Base-by-base conservation (phyloP, 2,329 filamentous ascomycete species). In the Lasiodiplodia gonubiensis region DNA sequence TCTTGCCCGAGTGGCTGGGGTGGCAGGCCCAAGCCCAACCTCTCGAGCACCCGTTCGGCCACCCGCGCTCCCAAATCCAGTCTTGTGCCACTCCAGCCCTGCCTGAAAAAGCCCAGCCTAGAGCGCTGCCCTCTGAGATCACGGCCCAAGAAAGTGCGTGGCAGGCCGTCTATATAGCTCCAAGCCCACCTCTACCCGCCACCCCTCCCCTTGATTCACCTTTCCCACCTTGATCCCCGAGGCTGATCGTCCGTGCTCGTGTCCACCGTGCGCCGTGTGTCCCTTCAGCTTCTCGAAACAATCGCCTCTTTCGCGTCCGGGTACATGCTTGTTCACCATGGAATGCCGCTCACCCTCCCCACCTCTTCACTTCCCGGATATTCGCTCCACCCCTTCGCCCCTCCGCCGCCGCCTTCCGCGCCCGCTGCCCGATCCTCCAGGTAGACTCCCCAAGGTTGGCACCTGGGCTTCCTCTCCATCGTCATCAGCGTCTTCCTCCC, bases 131-230 rank as follows among this genome's bases (percentile, higher is more conserved):
- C n/a, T 42, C 60, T 51, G 49, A 35, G 64, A 49, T 51, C 52
- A 46, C 33, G 2, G 42, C 42, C 51, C 33, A 66, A 21, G 35
- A 65, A 66, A 33, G 23, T 27, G 64, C 63, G 64, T 57, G 64
- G 64, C 52, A 54, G 64, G 64, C 42, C 14, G 52, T 57, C 25
- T 66, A 66, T 66, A 66, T 66, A 66, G 64, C 46, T 30, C 14
- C 27, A n/a, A 25, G 27, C 52, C 46, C 52, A 37, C 52, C 64
- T 57, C 64, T 57, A 21, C 64, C 64, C 16, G 52, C 64, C 30
- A 57, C 39, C 52, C 42, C 52, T 42, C 30, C 42, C 42, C 52
- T 60, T 49, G 52, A n/a, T 51, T 23, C 27, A 49, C 52, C 25
- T 49, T 66, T 27, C 16, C 23, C 51, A 39, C 21, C 23, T 35